A percentile compares a stretch with the other conserved stretches of the same genome.
Evolutionary conservation across 2,329 filamentous ascomycete species (phyloP).

Genomic region (Simplicillium aogashimaense): DNA sequence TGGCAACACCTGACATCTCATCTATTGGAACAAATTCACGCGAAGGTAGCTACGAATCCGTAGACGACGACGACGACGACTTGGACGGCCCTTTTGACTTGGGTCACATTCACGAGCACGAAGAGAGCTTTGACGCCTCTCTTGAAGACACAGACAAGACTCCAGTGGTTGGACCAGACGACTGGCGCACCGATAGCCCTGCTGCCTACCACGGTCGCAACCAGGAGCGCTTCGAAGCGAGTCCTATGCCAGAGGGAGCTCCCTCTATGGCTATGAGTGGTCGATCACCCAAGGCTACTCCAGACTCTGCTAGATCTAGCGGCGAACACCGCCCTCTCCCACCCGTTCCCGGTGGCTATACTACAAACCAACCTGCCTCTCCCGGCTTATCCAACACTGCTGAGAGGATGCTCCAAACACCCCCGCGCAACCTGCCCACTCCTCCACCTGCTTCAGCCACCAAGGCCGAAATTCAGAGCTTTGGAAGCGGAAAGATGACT

Average conservation of each 20-base stretch:
- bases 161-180: constrained; percentile 91
- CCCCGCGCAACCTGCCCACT: constrained; percentile 58
- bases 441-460: constrained; percentile 58
- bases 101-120: constrained; percentile 33
- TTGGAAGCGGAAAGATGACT: constrained; percentile 67
- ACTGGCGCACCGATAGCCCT: constrained; percentile 73
- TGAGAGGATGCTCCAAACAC: constrained; percentile 56
- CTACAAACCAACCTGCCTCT: constrained; percentile 33
- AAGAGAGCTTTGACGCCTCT: constrained; percentile 92
- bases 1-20: constrained; percentile 93
- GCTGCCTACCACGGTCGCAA: constrained; percentile 16
- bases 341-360: constrained; percentile 57
- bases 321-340: constrained; percentile 77
- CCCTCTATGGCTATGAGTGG: constrained; percentile 30
- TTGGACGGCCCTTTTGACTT: constrained; percentile 48
- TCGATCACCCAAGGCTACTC: constrained; percentile 47
- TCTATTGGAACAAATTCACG: constrained; percentile 83
- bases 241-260: constrained; percentile 51
- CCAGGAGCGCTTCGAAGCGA: constrained; percentile 48
- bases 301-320: constrained; percentile 68
- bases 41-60: constrained; percentile 85
- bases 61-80: constrained; percentile 65
- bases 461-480: constrained; percentile 70
- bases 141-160: constrained; percentile 96
- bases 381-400: constrained; percentile 58